Percentiles rank a stretch among this genome's conserved stretches.
These are phyloP conservation scores for Fraxinus americana DNA, from an alignment of 257 asterid species.

Conservation along the genomic window DNA sequence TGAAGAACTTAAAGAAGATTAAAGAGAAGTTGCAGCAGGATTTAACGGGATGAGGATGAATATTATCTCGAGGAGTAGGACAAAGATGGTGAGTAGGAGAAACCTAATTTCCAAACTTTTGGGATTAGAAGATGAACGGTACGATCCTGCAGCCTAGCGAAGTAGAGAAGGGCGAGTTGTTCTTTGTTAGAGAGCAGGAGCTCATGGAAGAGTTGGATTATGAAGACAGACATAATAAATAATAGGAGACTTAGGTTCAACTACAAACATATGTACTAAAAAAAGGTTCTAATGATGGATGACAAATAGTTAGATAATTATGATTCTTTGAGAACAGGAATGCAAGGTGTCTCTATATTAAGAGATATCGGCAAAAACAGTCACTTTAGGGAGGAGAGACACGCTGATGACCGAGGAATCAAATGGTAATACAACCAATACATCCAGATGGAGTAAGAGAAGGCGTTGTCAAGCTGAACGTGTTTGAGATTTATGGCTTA, in stretches of 20 bases:
- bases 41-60: slow-evolving; percentile 63
- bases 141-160: slow-evolving; percentile 24
- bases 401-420: no score
- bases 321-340: slow-evolving; percentile 44
- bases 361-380: slow-evolving; percentile 27
- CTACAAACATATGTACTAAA: slow-evolving; percentile 39
- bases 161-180: slow-evolving; percentile 24
- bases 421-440: slow-evolving; percentile 11
- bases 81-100: slow-evolving; percentile 50
- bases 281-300: slow-evolving; percentile 38
- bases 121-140: slow-evolving; percentile 10
- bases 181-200: slow-evolving; percentile 35
- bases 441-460: slow-evolving; percentile 55
- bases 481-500: slow-evolving; percentile 54
- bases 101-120: slow-evolving; percentile 45
- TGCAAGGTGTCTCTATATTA: slow-evolving; percentile 45
- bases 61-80: slow-evolving; percentile 72
- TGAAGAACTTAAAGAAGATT: slow-evolving; percentile 83
- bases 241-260: slow-evolving; percentile 47
- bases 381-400: slow-evolving; percentile 19
- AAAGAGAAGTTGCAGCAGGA: slow-evolving; percentile 80
- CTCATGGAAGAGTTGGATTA: slow-evolving; percentile 47
- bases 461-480: slow-evolving; percentile 54
- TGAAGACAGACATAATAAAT: slow-evolving; percentile 30
- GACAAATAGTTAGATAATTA: slow-evolving; percentile 43